Conservation (phyloP, 1,139 yeast genomes). For the Kurtzmaniella quercitrusa region DNA sequence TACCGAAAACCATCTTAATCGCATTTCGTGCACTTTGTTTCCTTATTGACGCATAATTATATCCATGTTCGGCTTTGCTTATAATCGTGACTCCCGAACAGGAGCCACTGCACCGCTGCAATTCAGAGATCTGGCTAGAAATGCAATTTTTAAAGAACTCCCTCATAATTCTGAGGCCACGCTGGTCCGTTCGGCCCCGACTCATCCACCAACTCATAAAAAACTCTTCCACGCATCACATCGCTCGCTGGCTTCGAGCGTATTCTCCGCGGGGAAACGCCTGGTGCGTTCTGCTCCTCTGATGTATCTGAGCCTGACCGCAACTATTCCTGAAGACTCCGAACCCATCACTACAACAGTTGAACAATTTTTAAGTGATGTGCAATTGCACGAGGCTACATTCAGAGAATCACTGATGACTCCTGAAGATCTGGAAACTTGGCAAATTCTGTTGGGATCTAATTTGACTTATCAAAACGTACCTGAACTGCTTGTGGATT, state of each 20-base stretch:
- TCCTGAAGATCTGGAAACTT: constrained; percentile 17
- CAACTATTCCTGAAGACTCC: constrained; percentile 46
- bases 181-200: constrained; percentile 17
- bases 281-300: constrained; percentile 45
- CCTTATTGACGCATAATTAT: too few species aligned
- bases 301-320: constrained; percentile 39
- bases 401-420: constrained; percentile 13
- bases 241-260: constrained; percentile 29
- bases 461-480: constrained; percentile 37
- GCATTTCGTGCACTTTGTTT: too few species aligned
- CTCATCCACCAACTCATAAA: constrained; percentile 11
- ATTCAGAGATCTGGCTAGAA: constrained; percentile 44
- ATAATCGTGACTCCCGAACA: constrained; percentile 16
- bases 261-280: constrained; percentile 35
- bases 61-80: constrained; percentile 41
- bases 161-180: constrained; percentile 23
- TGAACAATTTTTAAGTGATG: constrained; percentile 44
- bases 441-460: constrained; percentile 38
- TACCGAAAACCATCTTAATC: too few species aligned
- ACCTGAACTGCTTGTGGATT: constrained; percentile 41
- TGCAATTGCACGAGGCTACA: constrained; percentile 35
- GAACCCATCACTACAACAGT: constrained; percentile 43
- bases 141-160: constrained; percentile 44
- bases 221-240: constrained; percentile 13
- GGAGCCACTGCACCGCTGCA: constrained; percentile 36